Base-by-base conservation (phyloP, 352 stramenopile species). In the Globisporangium viniferum region DNA sequence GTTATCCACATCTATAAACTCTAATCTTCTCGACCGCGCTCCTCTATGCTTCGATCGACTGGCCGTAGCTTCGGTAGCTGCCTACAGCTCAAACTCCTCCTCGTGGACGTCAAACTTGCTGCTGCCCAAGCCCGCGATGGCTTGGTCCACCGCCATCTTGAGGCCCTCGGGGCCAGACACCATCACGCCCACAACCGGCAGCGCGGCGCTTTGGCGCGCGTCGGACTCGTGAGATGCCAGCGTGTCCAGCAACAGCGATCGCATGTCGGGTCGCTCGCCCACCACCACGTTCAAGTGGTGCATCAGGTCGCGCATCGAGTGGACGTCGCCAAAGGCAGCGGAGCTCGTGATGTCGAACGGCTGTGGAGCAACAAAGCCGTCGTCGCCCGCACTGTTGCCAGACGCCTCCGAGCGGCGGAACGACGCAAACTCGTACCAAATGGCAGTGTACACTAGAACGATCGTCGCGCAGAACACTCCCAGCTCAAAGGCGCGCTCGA, bases 401-500 rank as follows among this genome's bases (percentile, higher is more conserved):
- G 24, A 31, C 70, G 41, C 27, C 20, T 65, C 18, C 67, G 62
- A 44, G 49, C 46, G 51, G 48, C 62, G 74, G 39, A 76, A 76
- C 41, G 62, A 68, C 57, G 53, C 63, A 61, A 74, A 79, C 66
- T 84, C 80, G 69, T 84, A 86, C 65, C 66, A 83, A 44, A 88
- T 78, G 49, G 84, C 83, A 14, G 67, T 73, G 63, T 82, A 85
- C 9, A 81, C 78, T 3, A 88, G 62, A 7, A 78, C 51, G 44
- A 86, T 84, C 24, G 73, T 81, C 24, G 74, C 63, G 14, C 60
- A 79, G 65, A 86, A 84, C 48, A 83, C 73, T 12, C 68, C 39
- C 3, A 83, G 66, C 74, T 89, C 75, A 36, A 89, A 85, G 3
- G 71, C 68, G 36, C 77, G 79, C 71, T 89, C 71, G 48, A 89